These are phyloP conservation scores for Omphalea diandra DNA, from an alignment of 441 rosid species.

Conservation along the genomic window DNA sequence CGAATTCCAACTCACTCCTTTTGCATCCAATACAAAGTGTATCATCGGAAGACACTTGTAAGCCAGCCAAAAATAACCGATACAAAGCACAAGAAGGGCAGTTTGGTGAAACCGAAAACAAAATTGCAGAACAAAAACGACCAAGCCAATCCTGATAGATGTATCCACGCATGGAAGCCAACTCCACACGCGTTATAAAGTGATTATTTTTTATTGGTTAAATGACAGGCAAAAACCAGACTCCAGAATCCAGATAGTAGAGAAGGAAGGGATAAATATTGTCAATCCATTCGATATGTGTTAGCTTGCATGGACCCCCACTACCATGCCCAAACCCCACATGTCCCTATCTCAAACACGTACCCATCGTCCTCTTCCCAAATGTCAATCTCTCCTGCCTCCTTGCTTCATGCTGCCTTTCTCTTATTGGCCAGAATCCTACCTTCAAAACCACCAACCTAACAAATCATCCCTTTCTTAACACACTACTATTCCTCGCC, in stretches of 20 bases:
- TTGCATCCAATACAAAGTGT: slow-evolving; percentile 35
- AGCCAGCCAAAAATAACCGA: slow-evolving; percentile 36
- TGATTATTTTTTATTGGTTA: slow-evolving; percentile 44
- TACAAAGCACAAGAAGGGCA: slow-evolving; percentile 9
- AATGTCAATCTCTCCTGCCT: slow-evolving; percentile 44
- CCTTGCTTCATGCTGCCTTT: slow-evolving; percentile 52
- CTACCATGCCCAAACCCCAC: slow-evolving; percentile 41
- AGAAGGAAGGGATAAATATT: too few species aligned
- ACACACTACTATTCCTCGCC: not conserved
- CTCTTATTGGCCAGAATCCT: slow-evolving; percentile 44
- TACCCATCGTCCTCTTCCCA: slow-evolving; percentile 62
- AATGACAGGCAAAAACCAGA: slow-evolving; percentile 5
- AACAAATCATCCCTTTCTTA: not conserved
- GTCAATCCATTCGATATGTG: slow-evolving; percentile 26
- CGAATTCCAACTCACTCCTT: slow-evolving; percentile 33
- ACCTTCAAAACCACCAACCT: slow-evolving; percentile 22
- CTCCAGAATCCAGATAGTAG: not conserved
- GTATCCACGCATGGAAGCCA: slow-evolving; percentile 78
- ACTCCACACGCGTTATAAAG: slow-evolving; percentile 57
- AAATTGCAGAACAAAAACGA: not conserved
- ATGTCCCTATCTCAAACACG: slow-evolving; percentile 66
- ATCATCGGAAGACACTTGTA: slow-evolving; percentile 28
- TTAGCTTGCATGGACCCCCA: slow-evolving; percentile 56
- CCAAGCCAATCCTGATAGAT: slow-evolving; percentile 59
- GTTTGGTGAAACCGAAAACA: not conserved